phyloP scores from a whole-genome alignment of 257 asterid species.

The Mentha longifolia region DNA sequence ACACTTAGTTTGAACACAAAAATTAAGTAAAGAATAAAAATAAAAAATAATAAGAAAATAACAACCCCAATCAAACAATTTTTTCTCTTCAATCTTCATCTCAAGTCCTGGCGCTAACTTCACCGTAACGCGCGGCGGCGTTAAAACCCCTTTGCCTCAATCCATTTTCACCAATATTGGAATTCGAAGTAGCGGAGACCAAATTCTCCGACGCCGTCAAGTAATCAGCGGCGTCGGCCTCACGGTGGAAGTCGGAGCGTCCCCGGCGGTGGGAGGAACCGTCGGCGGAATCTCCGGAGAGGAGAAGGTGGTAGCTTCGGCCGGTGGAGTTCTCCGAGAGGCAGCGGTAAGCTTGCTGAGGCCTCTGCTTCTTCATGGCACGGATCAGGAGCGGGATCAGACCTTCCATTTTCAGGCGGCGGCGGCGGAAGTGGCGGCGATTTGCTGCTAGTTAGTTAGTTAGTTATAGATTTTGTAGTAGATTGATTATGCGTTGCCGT shows the following conservation, averaged over 20 bases:
- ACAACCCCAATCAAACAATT: neutral
- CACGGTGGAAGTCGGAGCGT: conserved; percentile 43
- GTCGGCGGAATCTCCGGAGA: conserved; percentile 43
- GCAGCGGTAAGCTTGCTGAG: conserved; percentile 50
- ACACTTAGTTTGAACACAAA: conserved; percentile 15
- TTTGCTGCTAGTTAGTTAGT: neutral
- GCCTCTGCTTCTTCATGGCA: conserved; percentile 60
- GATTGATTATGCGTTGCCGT: neutral
- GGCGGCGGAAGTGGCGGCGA: neutral
- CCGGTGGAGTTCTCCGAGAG: conserved; percentile 63
- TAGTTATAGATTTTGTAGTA: neutral
- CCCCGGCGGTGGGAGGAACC: conserved; percentile 58
- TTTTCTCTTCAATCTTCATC: neutral
- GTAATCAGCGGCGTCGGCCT: conserved; percentile 31
- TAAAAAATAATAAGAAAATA: neutral
- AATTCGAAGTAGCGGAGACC: conserved; percentile 27
- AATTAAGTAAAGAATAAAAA: neutral
- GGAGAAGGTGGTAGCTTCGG: conserved; percentile 63
- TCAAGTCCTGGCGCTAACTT: conserved; percentile 22
- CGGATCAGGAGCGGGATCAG: conserved; percentile 63
- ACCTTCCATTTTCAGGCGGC: conserved; percentile 62
- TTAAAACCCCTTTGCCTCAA: conserved; percentile 36
- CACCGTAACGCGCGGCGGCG: conserved; percentile 29
- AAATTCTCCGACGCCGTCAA: conserved; percentile 20
- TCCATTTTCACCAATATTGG: conserved; percentile 27